These are phyloP conservation scores for Gossypium schwendimanii DNA, from an alignment of 441 rosid genomes.

Conservation along the genomic window DNA sequence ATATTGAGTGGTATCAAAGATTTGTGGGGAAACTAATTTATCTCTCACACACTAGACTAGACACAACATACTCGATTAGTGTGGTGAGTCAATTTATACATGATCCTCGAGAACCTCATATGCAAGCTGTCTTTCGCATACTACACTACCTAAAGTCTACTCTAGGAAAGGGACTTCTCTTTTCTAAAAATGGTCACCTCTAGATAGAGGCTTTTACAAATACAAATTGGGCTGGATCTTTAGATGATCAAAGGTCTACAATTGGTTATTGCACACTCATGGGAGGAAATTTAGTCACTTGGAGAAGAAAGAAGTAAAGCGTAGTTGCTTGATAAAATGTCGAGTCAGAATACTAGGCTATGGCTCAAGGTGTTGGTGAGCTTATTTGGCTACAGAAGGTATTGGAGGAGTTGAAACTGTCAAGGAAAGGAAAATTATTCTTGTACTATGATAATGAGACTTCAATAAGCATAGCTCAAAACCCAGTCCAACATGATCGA, in stretches of 20 bases:
- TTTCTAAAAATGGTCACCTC: too few relatives aligned
- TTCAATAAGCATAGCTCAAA: not conserved
- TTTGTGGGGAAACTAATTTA: too few relatives aligned
- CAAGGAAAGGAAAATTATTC: not conserved
- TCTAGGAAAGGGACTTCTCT: too few relatives aligned
- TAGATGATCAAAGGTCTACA: not conserved
- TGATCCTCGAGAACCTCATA: not conserved
- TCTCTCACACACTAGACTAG: not conserved
- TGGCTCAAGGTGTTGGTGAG: not conserved
- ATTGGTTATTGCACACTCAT: not conserved
- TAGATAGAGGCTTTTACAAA: too few relatives aligned
- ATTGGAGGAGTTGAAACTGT: not conserved
- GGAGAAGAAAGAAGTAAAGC: not conserved
- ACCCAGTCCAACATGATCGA: not conserved
- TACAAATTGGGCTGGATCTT: not conserved
- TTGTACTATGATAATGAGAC: not conserved
- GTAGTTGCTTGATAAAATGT: not conserved
- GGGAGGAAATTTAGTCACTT: not conserved
- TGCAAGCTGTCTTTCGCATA: not conserved
- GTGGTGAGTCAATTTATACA: not conserved
- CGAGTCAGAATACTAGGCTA: not conserved
- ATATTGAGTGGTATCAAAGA: too few relatives aligned
- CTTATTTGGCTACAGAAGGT: not conserved
- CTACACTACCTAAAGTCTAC: not conserved
- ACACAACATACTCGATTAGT: not conserved